Evolutionary conservation across 768 basidiomycete genomes (phyloP), one percentile per base, ranked within the genome.

Genomic region (Pleurotus salmoneostramineus): DNA sequence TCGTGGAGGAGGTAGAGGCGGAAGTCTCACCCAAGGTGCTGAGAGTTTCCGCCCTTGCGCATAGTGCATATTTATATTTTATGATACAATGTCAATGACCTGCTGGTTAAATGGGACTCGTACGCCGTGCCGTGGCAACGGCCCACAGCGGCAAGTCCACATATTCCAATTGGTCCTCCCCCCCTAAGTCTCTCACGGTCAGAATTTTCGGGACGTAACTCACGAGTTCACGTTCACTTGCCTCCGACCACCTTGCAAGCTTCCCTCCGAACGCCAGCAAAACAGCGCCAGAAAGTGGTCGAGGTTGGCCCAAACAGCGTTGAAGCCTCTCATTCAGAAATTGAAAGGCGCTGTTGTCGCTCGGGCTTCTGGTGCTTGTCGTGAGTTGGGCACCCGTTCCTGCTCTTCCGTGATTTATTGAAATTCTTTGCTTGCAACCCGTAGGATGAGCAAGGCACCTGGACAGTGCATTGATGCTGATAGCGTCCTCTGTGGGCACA

Each of bases 401-500:
- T 11, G 44, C 10, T 42, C 40, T 42, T 42, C 10, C 10, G 10
- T n/a, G n/a, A 8, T 42, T 8, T 10, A 42, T n/a, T 42, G 8
- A 8, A 42, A 35, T 27, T 32, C 12, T 12, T 40, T 10, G 8
- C 15, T 43, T 43, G 52, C 10, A 31, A 42, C 21, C 21, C 21
- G 21, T 27, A 55, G 52, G 37, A 55, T 55, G 52, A 40, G 40
- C 40, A 43, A 12, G 32, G 21, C 52, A 55, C 27, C 79, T 87
- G 83, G 76, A 78, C 74, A 74, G 72, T 71, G 67, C 74, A 84
- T 89, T 85, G 81, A 92, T 91, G 89, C 82, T 89, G 74, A 84
- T 84, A 84, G 88, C 83, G 83, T 88, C 87, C 82, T 85, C 82
- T 78, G 80, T 79, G 82, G 85, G 84, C 82, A 80, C 83, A 77